Conservation (phyloP, 805 yeast species). For the Kodamaea kaohsiungensis region DNA sequence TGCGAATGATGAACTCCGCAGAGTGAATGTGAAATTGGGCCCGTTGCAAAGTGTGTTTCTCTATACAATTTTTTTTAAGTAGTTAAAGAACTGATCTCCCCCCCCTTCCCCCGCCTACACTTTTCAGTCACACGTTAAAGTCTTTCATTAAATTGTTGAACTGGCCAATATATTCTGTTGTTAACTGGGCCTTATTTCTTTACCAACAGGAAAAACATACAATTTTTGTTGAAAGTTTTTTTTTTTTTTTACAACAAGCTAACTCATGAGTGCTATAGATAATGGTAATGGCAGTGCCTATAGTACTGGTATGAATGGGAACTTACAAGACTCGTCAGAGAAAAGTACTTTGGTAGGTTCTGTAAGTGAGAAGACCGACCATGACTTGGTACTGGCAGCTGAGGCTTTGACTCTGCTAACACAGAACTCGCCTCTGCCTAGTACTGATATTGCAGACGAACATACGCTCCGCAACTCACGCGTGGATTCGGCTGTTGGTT, state of each 20-base stretch:
- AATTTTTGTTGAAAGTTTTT: background rate
- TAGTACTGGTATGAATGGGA: background rate
- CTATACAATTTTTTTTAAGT: background rate
- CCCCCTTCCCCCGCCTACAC: conserved; percentile 1
- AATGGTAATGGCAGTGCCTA: background rate
- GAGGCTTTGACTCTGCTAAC: conserved; percentile 43
- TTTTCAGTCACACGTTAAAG: background rate
- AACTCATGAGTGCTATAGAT: background rate
- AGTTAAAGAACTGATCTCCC: background rate
- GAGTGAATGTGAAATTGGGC: conserved; percentile 2
- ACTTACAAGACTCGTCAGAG: background rate
- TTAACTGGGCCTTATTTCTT: background rate
- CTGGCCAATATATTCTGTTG: background rate
- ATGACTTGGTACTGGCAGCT: conserved; percentile 40
- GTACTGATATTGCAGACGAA: conserved; percentile 14
- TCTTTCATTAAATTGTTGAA: background rate
- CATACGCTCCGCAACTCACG: background rate
- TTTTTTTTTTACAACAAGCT: background rate
- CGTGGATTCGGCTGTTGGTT: background rate
- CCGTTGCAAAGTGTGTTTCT: background rate
- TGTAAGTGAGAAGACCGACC: background rate
- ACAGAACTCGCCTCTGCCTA: conserved; percentile 14
- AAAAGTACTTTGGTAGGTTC: background rate
- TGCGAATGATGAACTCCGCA: background rate
- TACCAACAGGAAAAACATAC: background rate